These are phyloP conservation scores for Mariannaea elegans DNA, from an alignment of 2,329 filamentous ascomycete species.

Conservation along the genomic window DNA sequence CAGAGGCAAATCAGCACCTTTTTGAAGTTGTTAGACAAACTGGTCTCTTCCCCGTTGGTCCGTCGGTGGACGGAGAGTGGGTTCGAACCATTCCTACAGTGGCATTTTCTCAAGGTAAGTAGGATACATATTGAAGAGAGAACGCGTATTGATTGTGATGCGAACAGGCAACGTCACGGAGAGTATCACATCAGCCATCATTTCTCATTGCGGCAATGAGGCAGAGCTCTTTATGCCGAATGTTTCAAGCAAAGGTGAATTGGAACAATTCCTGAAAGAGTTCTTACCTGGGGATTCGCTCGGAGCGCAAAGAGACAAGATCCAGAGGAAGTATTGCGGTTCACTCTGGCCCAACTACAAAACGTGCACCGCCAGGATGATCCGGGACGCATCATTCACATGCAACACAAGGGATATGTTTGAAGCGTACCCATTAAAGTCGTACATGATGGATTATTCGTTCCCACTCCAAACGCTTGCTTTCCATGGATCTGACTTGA, in stretches of 20 bases:
- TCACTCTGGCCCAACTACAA: neutral
- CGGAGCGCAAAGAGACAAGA: neutral
- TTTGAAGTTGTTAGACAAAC: constrained; percentile 15
- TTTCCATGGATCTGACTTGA: constrained; percentile 4
- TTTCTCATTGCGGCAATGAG: constrained; percentile 16
- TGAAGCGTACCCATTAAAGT: neutral
- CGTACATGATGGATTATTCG: constrained; percentile 23
- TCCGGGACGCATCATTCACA: constrained; percentile 20
- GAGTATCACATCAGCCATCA: constrained; percentile 2
- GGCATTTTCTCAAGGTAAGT: constrained; percentile 14
- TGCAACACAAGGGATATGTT: constrained; percentile 25
- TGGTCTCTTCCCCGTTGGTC: constrained; percentile 28
- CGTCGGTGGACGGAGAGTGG: constrained; percentile 23
- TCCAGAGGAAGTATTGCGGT: constrained; percentile 7
- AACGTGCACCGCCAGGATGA: neutral
- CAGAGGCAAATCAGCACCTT: constrained; percentile 16
- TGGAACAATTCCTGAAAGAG: neutral
- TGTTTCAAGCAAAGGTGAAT: neutral
- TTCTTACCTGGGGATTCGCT: constrained; percentile 7
- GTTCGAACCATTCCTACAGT: constrained; percentile 16
- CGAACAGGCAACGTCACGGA: neutral
- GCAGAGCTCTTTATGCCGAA: neutral
- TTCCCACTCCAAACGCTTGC: neutral
- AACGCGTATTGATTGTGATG: neutral
- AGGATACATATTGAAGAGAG: neutral